A percentile compares a stretch with the other conserved stretches of the same genome.
These are phyloP conservation scores for Phytophthora megakarya DNA, from an alignment of 352 stramenopile genomes.

Conservation along the genomic window DNA sequence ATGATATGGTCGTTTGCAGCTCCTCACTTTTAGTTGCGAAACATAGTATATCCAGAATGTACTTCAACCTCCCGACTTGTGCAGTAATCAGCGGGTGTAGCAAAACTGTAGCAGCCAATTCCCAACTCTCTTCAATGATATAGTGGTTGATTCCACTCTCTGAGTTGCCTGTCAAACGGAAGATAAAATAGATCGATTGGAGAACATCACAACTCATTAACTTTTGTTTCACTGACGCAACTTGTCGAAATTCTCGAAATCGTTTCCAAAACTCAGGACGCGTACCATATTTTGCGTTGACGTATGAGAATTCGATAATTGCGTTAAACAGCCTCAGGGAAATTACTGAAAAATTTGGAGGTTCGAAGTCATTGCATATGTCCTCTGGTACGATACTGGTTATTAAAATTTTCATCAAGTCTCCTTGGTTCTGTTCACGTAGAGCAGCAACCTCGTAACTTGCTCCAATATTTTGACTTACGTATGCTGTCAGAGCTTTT, in stretches of 20 bases:
- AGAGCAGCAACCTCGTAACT: constrained; percentile 16
- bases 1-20: background rate
- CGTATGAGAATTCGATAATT: constrained; percentile 24
- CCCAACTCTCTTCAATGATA: constrained; percentile 12
- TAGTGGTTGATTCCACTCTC: background rate
- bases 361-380: background rate
- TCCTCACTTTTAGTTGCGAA: background rate
- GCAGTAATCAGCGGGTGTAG: background rate
- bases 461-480: constrained; percentile 13
- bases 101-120: background rate
- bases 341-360: background rate
- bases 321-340: constrained; percentile 16
- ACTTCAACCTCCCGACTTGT: background rate
- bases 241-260: background rate
- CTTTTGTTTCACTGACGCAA: background rate
- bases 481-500: constrained; percentile 9
- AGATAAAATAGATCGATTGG: constrained; percentile 2
- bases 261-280: background rate
- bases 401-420: constrained; percentile 22
- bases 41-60: constrained; percentile 4
- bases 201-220: constrained; percentile 3
- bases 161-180: constrained; percentile 8
- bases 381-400: background rate
- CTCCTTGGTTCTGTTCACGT: constrained; percentile 6
- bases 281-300: constrained; percentile 14